A percentile compares a stretch with the other conserved stretches of the same genome.
phyloP scores from a whole-genome alignment of 805 yeast genomes.

The Teunomyces cretensis region DNA sequence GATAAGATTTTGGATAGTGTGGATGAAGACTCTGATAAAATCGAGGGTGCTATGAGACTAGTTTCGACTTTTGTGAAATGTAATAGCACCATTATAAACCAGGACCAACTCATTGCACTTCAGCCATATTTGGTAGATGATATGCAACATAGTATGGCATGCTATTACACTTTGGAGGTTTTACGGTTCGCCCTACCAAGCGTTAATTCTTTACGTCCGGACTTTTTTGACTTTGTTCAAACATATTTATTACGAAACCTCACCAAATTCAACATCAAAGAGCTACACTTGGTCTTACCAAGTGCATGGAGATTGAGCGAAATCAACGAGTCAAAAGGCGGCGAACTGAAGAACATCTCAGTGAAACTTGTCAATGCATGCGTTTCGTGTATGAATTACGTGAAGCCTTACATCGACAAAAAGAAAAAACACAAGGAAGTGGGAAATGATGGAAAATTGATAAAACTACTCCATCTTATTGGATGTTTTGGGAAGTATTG shows the following conservation, averaged over 20 bases:
- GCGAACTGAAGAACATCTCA: slow-evolving; percentile 46
- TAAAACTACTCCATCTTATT: slow-evolving; percentile 58
- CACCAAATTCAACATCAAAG: slow-evolving; percentile 59
- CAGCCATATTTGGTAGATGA: slow-evolving; percentile 62
- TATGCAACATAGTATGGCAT: slow-evolving; percentile 32
- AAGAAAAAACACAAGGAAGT: slow-evolving; percentile 12
- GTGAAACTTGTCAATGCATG: slow-evolving; percentile 60
- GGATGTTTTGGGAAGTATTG: slow-evolving; percentile 75
- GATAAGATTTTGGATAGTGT: slow-evolving; percentile 36
- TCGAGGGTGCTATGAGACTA: slow-evolving; percentile 45
- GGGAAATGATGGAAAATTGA: slow-evolving; percentile 24
- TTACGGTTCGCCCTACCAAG: slow-evolving; percentile 50
- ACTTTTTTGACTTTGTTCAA: slow-evolving; percentile 51
- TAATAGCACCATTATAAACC: slow-evolving; percentile 53
- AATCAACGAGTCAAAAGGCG: slow-evolving; percentile 56
- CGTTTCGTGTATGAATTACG: slow-evolving; percentile 53
- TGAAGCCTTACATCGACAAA: slow-evolving; percentile 46
- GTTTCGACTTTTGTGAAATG: slow-evolving; percentile 57
- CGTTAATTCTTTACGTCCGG: slow-evolving; percentile 45
- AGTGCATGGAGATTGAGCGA: slow-evolving; percentile 58
- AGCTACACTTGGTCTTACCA: slow-evolving; percentile 74
- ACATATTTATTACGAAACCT: slow-evolving; percentile 51
- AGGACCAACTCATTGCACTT: slow-evolving; percentile 64
- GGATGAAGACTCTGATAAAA: slow-evolving; percentile 24
- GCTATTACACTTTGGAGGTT: slow-evolving; percentile 53